Base-by-base conservation (phyloP, 1,284 basidiomycete species). In the Coriolopsis trogii region DNA sequence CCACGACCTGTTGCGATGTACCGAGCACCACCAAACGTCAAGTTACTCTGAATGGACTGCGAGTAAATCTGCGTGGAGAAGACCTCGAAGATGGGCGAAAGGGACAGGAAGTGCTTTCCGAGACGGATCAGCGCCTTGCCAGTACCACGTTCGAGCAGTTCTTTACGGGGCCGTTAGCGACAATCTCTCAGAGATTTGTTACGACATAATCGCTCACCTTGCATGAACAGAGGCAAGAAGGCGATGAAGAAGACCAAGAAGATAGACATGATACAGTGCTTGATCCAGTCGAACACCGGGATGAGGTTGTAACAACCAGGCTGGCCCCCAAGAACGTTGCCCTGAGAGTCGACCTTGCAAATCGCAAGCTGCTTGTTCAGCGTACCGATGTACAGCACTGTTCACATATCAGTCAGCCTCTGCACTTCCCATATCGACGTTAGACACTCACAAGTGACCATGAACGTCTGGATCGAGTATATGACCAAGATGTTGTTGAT, bases 401-500 rank as follows among this genome's bases (percentile, higher is more conserved):
- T n/a, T n/a, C n/a, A n/a, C 49, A 59, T 55, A 57, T 5, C 45
- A 43, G 48, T 57, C 3, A 63, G 55, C 58, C 20, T 55, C 44
- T 37, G 60, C 45, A 38, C 44, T 25, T 50, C 12, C 12, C 6
- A 20, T 25, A 12, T 18, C 30, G 9, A 30, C 29, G 29, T 34
- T 38, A 8, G 45, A 46, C 3, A 82, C 90, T 73, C 63, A 93
- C 90, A 63, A 21, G 89, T 90, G 44, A 95, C 74, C 91, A 98
- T 95, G 79, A 98, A 96, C 53, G 95, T 80, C 69, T 96, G 93
- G 53, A 98, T 93, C 38, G 95, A 96, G 70, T 93, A 88, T 64
- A 98, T 97, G 73, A 98, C 94, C 67, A 99, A 80, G 67, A 99
- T 99, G 72, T 99, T 99, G 84, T 99, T 99, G 80, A 99, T 89